These are phyloP conservation scores for Rhizoclosmatium globosum DNA, from an alignment of 192 early-diverging fungal species.

Conservation along the genomic window DNA sequence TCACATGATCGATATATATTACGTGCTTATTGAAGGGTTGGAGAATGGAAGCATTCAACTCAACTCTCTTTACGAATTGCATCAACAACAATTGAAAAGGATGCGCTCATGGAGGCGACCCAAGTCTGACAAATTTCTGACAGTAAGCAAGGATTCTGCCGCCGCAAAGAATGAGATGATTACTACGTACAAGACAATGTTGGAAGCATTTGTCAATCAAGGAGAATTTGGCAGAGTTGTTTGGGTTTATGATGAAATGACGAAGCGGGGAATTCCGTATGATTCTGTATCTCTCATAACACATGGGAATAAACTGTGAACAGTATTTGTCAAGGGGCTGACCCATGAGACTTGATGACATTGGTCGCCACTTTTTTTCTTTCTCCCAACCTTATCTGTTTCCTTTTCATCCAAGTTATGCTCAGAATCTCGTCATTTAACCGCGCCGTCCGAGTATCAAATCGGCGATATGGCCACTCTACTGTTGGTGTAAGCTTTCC, in stretches of 20 bases:
- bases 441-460: no score
- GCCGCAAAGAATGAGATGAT: neutral
- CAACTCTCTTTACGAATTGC: neutral
- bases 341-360: neutral
- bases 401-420: no score
- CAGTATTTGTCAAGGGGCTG: neutral
- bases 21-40: conserved; percentile 20
- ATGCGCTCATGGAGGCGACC: no score
- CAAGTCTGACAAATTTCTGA: neutral
- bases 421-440: no score
- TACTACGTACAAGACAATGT: conserved; percentile 20
- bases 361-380: no score
- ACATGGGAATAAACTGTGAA: neutral
- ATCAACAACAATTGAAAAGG: neutral
- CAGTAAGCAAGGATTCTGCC: neutral
- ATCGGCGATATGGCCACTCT: no score
- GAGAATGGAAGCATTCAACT: neutral
- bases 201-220: neutral
- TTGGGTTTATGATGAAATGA: conserved; percentile 29
- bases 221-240: conserved; percentile 7
- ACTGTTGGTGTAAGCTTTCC: no score
- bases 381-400: no score
- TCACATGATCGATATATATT: conserved; percentile 12
- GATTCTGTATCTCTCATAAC: neutral
- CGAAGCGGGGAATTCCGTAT: neutral